Evolutionary conservation across 169 alveolate species (phyloP).

Genomic region (Babesia divergens): DNA sequence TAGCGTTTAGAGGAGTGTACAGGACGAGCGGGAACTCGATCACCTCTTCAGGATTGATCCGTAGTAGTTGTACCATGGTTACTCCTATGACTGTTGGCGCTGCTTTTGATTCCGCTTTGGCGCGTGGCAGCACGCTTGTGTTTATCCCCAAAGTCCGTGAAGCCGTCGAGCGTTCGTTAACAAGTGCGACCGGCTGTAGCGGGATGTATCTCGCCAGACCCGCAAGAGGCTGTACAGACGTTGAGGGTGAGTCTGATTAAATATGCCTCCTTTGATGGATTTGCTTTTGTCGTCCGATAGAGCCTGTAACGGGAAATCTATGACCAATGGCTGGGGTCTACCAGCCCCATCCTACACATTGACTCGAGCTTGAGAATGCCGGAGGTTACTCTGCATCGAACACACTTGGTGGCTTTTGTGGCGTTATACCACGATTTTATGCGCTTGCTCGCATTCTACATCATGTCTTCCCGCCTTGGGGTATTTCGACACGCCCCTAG

Average conservation of each 20-base stretch:
- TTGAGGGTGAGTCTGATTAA: too few species aligned
- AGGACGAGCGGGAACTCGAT: constrained; percentile 84
- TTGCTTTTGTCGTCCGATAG: too few species aligned
- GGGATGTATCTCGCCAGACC: neutral
- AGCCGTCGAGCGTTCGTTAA: neutral
- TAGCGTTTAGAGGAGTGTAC: constrained; percentile 80
- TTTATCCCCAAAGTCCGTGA: neutral
- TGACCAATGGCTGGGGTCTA: constrained; percentile 23
- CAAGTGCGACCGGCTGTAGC: neutral
- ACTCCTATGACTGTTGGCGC: too few species aligned
- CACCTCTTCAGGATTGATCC: constrained; percentile 80
- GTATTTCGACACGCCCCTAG: too few species aligned
- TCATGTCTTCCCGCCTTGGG: too few species aligned
- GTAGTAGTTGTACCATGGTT: constrained; percentile 63
- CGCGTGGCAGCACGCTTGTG: neutral
- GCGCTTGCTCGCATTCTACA: too few species aligned
- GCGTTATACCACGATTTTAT: too few species aligned
- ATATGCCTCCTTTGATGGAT: neutral
- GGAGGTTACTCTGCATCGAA: too few species aligned
- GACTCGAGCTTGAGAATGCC: too few species aligned
- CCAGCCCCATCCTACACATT: constrained; percentile 47
- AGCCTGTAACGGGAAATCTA: too few species aligned
- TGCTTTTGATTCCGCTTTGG: too few species aligned
- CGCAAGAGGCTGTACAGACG: constrained; percentile 22
- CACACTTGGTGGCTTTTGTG: too few species aligned